These are phyloP conservation scores for Alisma plantagoaquatica DNA, from an alignment of 106 monocot species.

Conservation along the genomic window DNA sequence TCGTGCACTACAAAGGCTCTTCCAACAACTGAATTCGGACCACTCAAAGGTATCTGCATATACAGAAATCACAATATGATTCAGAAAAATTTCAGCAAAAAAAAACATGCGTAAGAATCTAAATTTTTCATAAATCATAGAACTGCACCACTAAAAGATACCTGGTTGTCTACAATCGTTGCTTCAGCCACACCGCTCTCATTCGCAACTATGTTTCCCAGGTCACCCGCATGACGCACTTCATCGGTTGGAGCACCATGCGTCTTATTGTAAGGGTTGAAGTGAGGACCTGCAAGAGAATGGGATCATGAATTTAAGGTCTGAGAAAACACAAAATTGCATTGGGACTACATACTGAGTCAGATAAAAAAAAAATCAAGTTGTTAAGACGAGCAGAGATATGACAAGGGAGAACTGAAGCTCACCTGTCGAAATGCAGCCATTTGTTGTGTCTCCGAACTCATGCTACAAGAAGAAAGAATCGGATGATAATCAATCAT, in stretches of 20 bases:
- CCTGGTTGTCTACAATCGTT: constrained; percentile 76
- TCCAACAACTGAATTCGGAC: constrained; percentile 77
- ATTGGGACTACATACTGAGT: too few species aligned
- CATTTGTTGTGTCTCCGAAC: constrained; percentile 70
- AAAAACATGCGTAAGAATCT: neutral
- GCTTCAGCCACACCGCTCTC: constrained; percentile 71
- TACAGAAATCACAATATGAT: too few species aligned
- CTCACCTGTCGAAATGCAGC: constrained; percentile 74
- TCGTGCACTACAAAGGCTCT: constrained; percentile 95
- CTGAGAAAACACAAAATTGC: too few species aligned
- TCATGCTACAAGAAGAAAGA: constrained; percentile 41
- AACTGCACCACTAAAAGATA: too few species aligned
- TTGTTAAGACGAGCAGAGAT: too few species aligned
- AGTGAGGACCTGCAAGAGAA: constrained; percentile 54
- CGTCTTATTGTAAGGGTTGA: constrained; percentile 58
- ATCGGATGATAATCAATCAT: too few species aligned
- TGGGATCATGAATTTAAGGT: too few species aligned
- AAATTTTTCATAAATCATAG: too few species aligned
- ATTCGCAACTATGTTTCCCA: constrained; percentile 84
- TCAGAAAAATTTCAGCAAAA: neutral
- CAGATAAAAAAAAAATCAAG: too few species aligned
- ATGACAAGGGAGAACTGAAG: too few species aligned
- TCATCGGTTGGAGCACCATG: constrained; percentile 78
- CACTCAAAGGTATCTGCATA: constrained; percentile 54
- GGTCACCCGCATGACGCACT: constrained; percentile 87